Conservation (phyloP, 441 rosid species). For the Geranium incanum region DNA sequence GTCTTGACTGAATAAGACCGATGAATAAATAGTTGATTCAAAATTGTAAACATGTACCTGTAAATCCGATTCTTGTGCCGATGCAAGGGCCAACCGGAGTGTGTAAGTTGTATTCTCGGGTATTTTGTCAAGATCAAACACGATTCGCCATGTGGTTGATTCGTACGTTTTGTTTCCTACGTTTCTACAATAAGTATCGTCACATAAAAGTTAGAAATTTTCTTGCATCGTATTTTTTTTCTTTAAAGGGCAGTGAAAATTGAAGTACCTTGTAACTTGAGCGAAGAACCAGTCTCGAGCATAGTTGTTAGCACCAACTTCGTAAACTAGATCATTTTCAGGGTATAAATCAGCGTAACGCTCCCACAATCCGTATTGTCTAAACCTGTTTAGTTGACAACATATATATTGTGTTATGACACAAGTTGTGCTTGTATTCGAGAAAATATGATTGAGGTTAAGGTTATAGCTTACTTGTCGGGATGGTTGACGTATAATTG, state of each 20-base stretch:
- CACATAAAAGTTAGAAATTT: neutral
- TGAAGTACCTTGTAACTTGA: conserved; percentile 34
- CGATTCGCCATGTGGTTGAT: conserved; percentile 80
- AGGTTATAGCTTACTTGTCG: conserved; percentile 42
- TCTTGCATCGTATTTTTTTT: neutral
- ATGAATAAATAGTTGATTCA: no score
- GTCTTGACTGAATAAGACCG: no score
- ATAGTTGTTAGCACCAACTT: conserved; percentile 37
- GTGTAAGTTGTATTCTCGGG: conserved; percentile 42
- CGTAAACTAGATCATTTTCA: conserved; percentile 39
- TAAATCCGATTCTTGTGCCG: conserved; percentile 77
- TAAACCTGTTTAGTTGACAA: conserved; percentile 24
- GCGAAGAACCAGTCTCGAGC: conserved; percentile 53
- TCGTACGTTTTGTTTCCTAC: conserved; percentile 40
- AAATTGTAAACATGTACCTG: conserved; percentile 37
- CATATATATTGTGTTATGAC: neutral
- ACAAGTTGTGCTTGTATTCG: neutral
- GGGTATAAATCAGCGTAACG: conserved; percentile 51
- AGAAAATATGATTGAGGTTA: neutral
- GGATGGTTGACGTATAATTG: conserved; percentile 39
- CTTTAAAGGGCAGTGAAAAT: neutral
- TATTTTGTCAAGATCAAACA: conserved; percentile 47
- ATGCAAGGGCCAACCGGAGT: conserved; percentile 72
- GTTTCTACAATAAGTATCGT: conserved; percentile 33
- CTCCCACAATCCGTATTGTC: conserved; percentile 74